A percentile compares a stretch with the other conserved stretches of the same genome.
phyloP scores from a whole-genome alignment of 2,329 filamentous ascomycete species.

The Botrytis squamosa region DNA sequence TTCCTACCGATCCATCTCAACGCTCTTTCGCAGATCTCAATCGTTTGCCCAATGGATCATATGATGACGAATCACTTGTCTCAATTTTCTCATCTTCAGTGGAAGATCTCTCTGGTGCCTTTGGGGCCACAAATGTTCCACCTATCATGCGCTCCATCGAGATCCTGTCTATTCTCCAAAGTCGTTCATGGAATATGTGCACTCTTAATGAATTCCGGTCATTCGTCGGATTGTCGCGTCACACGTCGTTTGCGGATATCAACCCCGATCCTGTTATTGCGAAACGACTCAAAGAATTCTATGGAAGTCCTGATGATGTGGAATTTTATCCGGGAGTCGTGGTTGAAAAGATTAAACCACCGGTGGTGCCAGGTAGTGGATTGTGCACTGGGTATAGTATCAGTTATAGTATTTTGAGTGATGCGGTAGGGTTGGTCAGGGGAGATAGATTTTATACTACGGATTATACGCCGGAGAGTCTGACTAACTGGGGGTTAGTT shows the following conservation, averaged over 20 bases:
- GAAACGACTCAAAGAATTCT: conserved; percentile 63
- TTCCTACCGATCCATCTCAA: conserved; percentile 65
- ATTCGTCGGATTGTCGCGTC: conserved; percentile 51
- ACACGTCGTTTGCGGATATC: conserved; percentile 52
- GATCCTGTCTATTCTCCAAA: conserved; percentile 49
- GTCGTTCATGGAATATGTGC: conserved; percentile 46
- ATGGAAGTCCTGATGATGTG: conserved; percentile 57
- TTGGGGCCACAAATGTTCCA: conserved; percentile 51
- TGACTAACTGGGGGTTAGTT: conserved; percentile 77
- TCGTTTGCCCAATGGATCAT: conserved; percentile 65
- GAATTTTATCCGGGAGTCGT: conserved; percentile 70
- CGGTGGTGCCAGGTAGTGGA: conserved; percentile 51
- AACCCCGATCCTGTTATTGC: conserved; percentile 44
- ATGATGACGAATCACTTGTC: conserved; percentile 74
- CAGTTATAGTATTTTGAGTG: conserved; percentile 56
- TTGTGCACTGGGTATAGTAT: conserved; percentile 54
- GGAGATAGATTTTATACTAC: conserved; percentile 57
- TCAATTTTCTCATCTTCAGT: conserved; percentile 59
- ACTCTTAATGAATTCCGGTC: conserved; percentile 45
- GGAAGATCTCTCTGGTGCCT: conserved; percentile 50
- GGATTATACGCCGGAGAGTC: conserved; percentile 55
- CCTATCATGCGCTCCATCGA: conserved; percentile 48
- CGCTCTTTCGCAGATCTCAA: conserved; percentile 66
- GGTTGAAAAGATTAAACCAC: conserved; percentile 55
- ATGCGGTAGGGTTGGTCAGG: conserved; percentile 58